Percentiles rank a stretch among this genome's conserved stretches.
Conservation (phyloP, 306 rosid genomes). For the Begonia peltatifolia region DNA sequence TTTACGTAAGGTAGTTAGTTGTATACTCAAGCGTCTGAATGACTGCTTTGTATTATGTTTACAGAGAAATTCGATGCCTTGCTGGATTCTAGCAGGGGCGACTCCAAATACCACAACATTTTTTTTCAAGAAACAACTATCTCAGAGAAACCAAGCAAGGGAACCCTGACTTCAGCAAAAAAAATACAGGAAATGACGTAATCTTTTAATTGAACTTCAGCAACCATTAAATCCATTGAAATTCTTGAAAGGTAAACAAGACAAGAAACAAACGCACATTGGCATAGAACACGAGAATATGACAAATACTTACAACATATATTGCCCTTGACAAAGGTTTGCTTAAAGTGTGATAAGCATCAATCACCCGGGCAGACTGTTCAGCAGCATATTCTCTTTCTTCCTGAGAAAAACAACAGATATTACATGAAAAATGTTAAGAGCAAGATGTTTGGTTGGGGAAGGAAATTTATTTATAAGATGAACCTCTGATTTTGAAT, state of each 20-base stretch:
- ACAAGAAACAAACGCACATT: conserved; percentile 4
- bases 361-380: conserved; percentile 84
- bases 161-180: no score
- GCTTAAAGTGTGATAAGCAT: conserved; percentile 71
- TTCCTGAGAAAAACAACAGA: conserved; percentile 27
- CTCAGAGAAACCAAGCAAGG: no score
- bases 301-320: conserved; percentile 48
- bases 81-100: no score
- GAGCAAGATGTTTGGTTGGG: no score
- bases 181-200: background rate
- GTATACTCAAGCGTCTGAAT: no score
- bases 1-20: no score
- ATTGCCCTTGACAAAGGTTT: conserved; percentile 70
- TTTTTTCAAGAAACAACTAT: no score
- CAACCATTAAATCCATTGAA: background rate
- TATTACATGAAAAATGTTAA: conserved; percentile 1
- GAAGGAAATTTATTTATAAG: background rate
- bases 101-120: no score
- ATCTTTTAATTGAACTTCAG: background rate
- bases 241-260: no score
- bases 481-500: conserved; percentile 78
- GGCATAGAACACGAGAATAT: background rate
- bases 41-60: no score
- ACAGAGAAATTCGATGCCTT: no score
- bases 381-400: conserved; percentile 86